Conservation (phyloP, 176 grass and related monocot genomes). For the Otatea glauca region DNA sequence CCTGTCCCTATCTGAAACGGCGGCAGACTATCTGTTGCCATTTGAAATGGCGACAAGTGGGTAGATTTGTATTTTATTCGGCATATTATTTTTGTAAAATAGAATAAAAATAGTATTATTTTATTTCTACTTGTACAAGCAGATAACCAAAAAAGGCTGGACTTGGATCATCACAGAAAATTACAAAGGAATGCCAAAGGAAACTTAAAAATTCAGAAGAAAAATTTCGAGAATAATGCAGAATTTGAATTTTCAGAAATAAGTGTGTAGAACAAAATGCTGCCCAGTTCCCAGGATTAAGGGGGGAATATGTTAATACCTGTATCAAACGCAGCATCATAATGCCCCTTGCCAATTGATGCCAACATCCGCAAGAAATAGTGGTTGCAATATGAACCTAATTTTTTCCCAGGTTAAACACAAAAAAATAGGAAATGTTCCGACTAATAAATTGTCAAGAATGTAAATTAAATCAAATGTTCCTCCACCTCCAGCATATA, state of each 20-base stretch:
- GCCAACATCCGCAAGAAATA: conserved; percentile 96
- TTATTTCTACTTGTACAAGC: background rate
- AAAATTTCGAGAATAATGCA: conserved; percentile 31
- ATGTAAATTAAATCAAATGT: conserved; percentile 14
- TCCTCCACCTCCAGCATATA: background rate
- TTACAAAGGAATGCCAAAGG: background rate
- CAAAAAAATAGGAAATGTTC: conserved; percentile 25
- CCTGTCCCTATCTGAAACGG: no score
- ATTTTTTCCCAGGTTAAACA: conserved; percentile 43
- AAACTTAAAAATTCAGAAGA: background rate
- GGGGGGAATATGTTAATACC: conserved; percentile 48
- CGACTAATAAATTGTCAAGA: conserved; percentile 23
- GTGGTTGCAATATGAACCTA: conserved; percentile 93
- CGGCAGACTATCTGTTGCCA: no score
- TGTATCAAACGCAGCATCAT: conserved; percentile 74
- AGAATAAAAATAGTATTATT: no score
- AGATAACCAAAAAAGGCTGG: background rate
- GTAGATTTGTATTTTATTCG: no score
- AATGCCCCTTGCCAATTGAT: conserved; percentile 86
- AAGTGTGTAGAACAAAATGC: conserved; percentile 22
- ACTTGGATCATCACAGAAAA: background rate
- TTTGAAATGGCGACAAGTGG: no score
- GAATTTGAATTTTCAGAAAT: conserved; percentile 21
- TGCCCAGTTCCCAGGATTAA: conserved; percentile 7
- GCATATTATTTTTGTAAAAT: no score